phyloP scores from a whole-genome alignment of 345 rosid species.

The Heritiera fomes region DNA sequence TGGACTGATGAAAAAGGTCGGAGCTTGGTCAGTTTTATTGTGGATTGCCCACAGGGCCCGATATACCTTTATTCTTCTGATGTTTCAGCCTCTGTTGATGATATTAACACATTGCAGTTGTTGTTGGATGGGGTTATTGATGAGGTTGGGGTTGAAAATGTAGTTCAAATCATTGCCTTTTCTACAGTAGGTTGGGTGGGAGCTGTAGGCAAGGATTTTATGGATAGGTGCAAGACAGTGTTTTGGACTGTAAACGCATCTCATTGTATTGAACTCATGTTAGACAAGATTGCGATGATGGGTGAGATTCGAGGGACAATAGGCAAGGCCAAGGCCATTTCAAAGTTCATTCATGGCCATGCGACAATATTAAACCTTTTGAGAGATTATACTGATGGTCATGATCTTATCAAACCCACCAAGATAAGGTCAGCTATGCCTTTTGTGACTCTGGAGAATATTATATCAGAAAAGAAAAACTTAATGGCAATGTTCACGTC shows the following conservation, averaged over 20 bases:
- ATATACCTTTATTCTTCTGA: constrained; percentile 51
- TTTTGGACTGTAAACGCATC: constrained; percentile 66
- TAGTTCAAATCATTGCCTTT: constrained; percentile 52
- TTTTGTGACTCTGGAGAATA: constrained; percentile 47
- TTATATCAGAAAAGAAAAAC: constrained; percentile 40
- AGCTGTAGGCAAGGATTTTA: constrained; percentile 41
- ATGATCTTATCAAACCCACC: constrained; percentile 37
- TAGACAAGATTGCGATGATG: constrained; percentile 38
- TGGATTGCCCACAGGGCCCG: constrained; percentile 53
- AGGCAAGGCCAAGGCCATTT: constrained; percentile 41
- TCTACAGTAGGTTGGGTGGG: constrained; percentile 59
- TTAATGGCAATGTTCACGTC: constrained; percentile 48
- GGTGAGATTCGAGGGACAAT: constrained; percentile 28
- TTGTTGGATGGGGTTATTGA: constrained; percentile 42
- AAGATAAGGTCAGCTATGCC: constrained; percentile 41
- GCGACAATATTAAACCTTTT: constrained; percentile 30
- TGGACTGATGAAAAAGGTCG: constrained; percentile 55
- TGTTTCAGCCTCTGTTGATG: constrained; percentile 31
- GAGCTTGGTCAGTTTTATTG: constrained; percentile 51
- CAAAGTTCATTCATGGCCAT: constrained; percentile 38
- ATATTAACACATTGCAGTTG: constrained; percentile 32
- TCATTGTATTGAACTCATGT: constrained; percentile 60
- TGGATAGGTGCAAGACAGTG: constrained; percentile 27
- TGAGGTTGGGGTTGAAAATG: constrained; percentile 53
- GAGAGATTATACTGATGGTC: constrained; percentile 27